Evolutionary conservation across 1,139 yeast species (phyloP), one percentile per base, ranked within the genome.

Genomic region (Suhomyces coccinellae): DNA sequence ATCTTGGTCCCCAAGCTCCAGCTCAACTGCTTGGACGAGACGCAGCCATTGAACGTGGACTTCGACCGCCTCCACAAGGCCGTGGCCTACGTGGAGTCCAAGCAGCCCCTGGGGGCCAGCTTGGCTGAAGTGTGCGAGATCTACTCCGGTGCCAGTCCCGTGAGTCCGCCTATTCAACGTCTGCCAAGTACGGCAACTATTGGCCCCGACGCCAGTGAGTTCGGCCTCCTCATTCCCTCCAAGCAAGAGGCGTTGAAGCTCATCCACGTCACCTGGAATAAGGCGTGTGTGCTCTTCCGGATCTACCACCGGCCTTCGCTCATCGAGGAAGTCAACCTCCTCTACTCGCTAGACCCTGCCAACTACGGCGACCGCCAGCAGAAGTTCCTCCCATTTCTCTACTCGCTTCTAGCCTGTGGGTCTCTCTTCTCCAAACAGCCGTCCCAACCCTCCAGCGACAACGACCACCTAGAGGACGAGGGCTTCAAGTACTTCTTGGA

Each of bases 221-320:
- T 88, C 53, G 83, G 77, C 52, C 78, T 88, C 40, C 81, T 85
- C 8, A 66, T 90, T 38, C 97, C 97, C 0, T 79, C 91, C 1
- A 82, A 86, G 54, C 84, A 83, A 34, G 77, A 79, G 20, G 93
- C 96, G 0, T 65, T 86, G 36, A 80, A 81, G 55, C 71, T 89
- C 52, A 83, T 89, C 28, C 81, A 80, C 55, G 80, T 85, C 39
- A 87, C 93, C 1, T 89, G 96, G 95, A 80, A 83, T 52, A 84
- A 85, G 56, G 93, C 95, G 0, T 88, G 96, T 63, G 90, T 87
- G 11, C 68, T 89, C 45, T 87, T 88, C 60, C 71, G 96, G 45
- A 89, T 90, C 59, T 87, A 87, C 61, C 96, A 90, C 59, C 73
- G 96, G 22, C 95, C 96, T 0, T 83, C 93, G 3, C 79, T 89